Conservation (phyloP, 805 yeast genomes). For the Candida ortonii region DNA sequence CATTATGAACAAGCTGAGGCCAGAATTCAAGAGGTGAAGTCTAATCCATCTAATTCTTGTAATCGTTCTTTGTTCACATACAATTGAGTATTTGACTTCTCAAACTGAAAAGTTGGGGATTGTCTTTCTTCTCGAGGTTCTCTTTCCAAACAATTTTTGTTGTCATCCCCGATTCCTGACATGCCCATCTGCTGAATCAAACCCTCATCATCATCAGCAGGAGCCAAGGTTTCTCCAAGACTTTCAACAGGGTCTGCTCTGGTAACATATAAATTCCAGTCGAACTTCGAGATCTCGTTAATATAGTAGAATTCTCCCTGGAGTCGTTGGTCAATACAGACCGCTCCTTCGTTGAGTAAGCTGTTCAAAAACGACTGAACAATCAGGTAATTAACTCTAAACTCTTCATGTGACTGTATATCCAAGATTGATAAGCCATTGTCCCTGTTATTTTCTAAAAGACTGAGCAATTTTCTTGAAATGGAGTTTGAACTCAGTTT, state of each 20-base stretch:
- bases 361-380: slow-evolving; percentile 27
- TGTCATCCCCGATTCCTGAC: too few relatives aligned
- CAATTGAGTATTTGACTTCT: too few relatives aligned
- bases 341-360: slow-evolving; percentile 23
- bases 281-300: slow-evolving; percentile 25
- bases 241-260: slow-evolving; percentile 6
- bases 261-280: slow-evolving; percentile 18
- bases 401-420: slow-evolving; percentile 24
- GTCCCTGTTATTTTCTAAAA: slow-evolving; percentile 11
- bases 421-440: slow-evolving; percentile 30
- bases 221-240: too few relatives aligned
- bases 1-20: too few relatives aligned
- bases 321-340: slow-evolving; percentile 29
- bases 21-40: too few relatives aligned
- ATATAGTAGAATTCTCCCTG: slow-evolving; percentile 32
- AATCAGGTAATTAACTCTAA: slow-evolving; percentile 31
- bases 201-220: too few relatives aligned
- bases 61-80: too few relatives aligned
- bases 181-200: too few relatives aligned
- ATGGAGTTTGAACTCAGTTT: slow-evolving; percentile 23
- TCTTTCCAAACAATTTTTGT: too few relatives aligned
- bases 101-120: too few relatives aligned
- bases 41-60: too few relatives aligned
- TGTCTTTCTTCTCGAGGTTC: too few relatives aligned
- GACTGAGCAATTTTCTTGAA: slow-evolving; percentile 20